phyloP scores from a whole-genome alignment of 805 yeast species.

The Ogataea pignaliae region DNA sequence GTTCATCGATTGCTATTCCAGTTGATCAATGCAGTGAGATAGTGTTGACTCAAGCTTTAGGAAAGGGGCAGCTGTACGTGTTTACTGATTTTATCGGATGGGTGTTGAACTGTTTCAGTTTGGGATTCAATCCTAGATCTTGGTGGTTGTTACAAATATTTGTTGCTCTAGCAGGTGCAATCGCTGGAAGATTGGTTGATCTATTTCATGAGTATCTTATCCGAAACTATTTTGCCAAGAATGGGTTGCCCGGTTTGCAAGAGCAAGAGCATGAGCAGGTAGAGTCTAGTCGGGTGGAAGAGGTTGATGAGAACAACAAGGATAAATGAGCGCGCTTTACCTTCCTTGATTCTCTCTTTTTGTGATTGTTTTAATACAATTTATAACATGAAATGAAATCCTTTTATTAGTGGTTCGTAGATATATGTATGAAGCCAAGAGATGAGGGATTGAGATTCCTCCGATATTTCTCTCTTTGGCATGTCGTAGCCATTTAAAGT shows the following conservation, averaged over 20 bases:
- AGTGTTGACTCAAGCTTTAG: slow-evolving; percentile 47
- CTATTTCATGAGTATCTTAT: slow-evolving; percentile 50
- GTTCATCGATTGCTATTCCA: slow-evolving; percentile 67
- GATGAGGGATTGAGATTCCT: no score
- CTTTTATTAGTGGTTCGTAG: no score
- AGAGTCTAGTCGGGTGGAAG: neutral
- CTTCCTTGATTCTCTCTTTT: no score
- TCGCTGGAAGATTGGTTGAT: slow-evolving; percentile 59
- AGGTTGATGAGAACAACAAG: neutral
- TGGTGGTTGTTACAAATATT: slow-evolving; percentile 49
- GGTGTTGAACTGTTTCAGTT: slow-evolving; percentile 60
- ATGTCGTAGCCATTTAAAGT: no score
- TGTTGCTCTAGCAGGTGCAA: slow-evolving; percentile 42
- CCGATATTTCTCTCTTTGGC: no score
- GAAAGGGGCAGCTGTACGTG: slow-evolving; percentile 64
- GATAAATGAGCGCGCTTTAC: neutral
- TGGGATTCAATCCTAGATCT: slow-evolving; percentile 68
- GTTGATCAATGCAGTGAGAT: slow-evolving; percentile 62
- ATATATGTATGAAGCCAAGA: no score
- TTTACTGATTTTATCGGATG: slow-evolving; percentile 85
- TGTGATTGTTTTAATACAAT: no score
- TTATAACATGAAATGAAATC: no score
- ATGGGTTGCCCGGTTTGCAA: slow-evolving; percentile 9
- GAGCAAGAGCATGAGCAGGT: no score
- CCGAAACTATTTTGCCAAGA: slow-evolving; percentile 39